Base-by-base conservation (phyloP, 805 yeast species). In the Candida takata region DNA sequence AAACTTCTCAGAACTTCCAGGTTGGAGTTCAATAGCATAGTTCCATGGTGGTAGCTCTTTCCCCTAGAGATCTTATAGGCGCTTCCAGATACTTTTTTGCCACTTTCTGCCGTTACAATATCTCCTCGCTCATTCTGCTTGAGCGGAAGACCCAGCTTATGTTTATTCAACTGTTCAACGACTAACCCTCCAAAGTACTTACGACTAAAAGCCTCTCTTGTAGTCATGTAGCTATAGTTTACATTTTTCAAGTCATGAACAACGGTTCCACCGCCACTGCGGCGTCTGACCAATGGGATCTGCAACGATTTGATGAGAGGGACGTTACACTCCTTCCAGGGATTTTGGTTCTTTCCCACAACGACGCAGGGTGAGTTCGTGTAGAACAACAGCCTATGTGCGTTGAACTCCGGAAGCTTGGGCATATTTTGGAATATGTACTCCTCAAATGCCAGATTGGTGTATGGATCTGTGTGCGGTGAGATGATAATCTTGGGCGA, bases 241-340 rank as follows among this genome's bases (percentile, higher is more conserved):
- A 80, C 77, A 50, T 92, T 92, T 0, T 97, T 95, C 5, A 67
- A 45, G 57, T 90, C 98, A 55, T 92, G 99, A 9, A 87, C 95
- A 1, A 92, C 99, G 0, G 97, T 77, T 0, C 99, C 99, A 2
- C 99, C 99, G 0, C 99, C 99, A 8, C 92, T 79, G 32, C 72
- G 64, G 37, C 99, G 65, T 47, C 99, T 65, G 6, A 92, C 54
- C 7, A 88, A 52, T 0, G 95, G 90, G 18, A 84, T 67, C 3
- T 63, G 62, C 4, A 72, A 55, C 1, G 63, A 45, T 4, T 67
- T 60, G 5, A 84, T 60, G 11, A 74, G 51, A 0, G 74, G 68
- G 3, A 92, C 38, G 48, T 84, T 83, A 27, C 78, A 70, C 54
- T 92, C 99, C 40, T 77, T 74, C 85, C 90, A 90, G 3, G 96